Base-by-base conservation (phyloP, 2,329 filamentous ascomycete species). In the Aureobasidium zeae region DNA sequence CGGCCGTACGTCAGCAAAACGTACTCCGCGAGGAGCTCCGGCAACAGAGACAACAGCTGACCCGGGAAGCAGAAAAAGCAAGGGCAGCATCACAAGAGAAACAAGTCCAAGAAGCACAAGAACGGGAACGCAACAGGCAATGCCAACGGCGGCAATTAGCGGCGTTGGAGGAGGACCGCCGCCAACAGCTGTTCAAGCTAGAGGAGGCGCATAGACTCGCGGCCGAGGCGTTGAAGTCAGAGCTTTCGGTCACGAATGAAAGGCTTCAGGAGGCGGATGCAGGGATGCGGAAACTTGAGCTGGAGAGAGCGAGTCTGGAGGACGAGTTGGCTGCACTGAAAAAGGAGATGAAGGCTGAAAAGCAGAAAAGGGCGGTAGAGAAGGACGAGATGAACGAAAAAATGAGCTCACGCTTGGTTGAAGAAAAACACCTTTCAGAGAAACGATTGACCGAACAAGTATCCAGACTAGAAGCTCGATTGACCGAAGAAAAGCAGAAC, bases 11-110 rank as follows among this genome's bases (percentile, higher is more conserved):
- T 45, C 33, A 31, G 33, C 43, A 45, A 45, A n/a, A 45, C 30
- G 32, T n/a, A 25, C 43, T 45, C 3, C 33, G 28, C 28, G 33
- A 45, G 22, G 28, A 38, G 26, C 33, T 45, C 17, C 33, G 32
- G 32, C 32, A 38, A 36, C 26, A 36, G n/a, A 36, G 38, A 34
- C 33, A 32, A 28, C 37, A 17, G 34, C 43, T 45, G 34, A 45
- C 34, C n/a, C n/a, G n/a, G n/a, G n/a, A n/a, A n/a, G 43, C 37
- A 38, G 43, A 30, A 46, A 36, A 46, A 46, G 44, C 17, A 34
- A 43, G 39, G 13, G 39, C 39, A n/a, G 28, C 22, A 25, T 25
- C n/a, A 21, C 36, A 39, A 39, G 36, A 39, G 19, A 30, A 22
- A 9, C 21, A 12, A 6, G 12, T 39, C 36, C 16, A 34, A 34